Percentiles rank a stretch among this genome's conserved stretches.
Evolutionary conservation across 495 filamentous ascomycete species (phyloP).

Genomic region (Xylaria sp.): DNA sequence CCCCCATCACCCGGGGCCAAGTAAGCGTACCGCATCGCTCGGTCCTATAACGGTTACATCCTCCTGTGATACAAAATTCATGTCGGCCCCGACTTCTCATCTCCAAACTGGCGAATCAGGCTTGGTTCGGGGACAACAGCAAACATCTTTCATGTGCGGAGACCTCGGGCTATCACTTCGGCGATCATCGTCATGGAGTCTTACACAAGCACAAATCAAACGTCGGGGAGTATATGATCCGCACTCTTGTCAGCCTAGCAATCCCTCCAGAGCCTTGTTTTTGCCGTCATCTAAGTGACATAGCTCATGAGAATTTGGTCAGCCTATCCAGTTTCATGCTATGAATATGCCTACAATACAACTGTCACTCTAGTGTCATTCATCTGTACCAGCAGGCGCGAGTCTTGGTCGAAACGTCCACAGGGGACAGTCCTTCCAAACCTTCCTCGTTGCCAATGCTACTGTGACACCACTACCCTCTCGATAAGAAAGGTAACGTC

Average conservation of each 20-base stretch:
- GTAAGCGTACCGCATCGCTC: background rate
- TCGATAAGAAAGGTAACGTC: background rate
- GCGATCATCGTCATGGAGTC: background rate
- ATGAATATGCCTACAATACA: background rate
- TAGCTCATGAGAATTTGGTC: background rate
- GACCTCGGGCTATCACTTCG: background rate
- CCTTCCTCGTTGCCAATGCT: background rate
- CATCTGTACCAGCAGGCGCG: background rate
- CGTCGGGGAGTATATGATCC: background rate
- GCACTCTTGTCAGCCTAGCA: background rate
- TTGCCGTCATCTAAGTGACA: background rate
- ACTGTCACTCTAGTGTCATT: background rate
- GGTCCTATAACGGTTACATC: background rate
- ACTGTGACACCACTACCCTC: background rate
- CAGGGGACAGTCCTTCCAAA: background rate
- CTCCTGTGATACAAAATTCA: background rate
- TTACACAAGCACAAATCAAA: conserved; percentile 5
- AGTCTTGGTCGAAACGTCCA: background rate
- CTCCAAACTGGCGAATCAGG: background rate
- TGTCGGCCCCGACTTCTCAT: background rate
- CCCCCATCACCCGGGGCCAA: background rate
- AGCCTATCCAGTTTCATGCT: background rate
- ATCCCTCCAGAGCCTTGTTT: conserved; percentile 4
- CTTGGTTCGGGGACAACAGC: background rate
- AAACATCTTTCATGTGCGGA: background rate